Evolutionary conservation across 2,329 filamentous ascomycete species (phyloP), one percentile per base, ranked within the genome.

Genomic region (Triangularia setosa): DNA sequence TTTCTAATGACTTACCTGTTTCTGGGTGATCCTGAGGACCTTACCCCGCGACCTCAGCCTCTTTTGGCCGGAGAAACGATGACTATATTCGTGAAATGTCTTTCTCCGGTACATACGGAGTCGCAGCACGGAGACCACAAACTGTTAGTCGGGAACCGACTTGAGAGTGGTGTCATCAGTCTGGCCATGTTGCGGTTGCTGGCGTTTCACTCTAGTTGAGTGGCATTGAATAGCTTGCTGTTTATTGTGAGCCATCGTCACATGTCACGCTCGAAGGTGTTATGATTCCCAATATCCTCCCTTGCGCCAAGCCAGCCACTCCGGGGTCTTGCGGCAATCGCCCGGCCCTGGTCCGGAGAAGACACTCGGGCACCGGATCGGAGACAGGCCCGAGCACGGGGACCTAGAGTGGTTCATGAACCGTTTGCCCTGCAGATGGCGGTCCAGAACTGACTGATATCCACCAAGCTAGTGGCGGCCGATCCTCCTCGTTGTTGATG

Each of bases 141-240:
- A 27, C 52, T 25, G 52, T 28, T 60, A 25, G 40, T 57, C 48
- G 24, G 25, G 23, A 62, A 52, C 9, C 35, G 54, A 48, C 44
- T 53, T 12, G 21, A 24, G 6, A 28, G 25, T 55, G 52, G 30
- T 60, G 30, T 65, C 58, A 62, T 59, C 44, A 58, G 58, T 60
- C 66, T 60, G 60, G 44, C 65, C 56, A 65, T 57, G 56, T 59
- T 30, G 18, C 33, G 48, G 25, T 52, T 63, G 60, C 61, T 60
- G 61, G 58, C 53, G 65, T 70, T 70, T 69, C 65, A 69, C 48
- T 44, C 61, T 63, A 59, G 64, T 66, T 65, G 65, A 67, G 64
- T 44, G 56, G 61, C 52, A 40, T 54, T 54, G 35, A 2, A 60
- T 57, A 30, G 27, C 8, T 14, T 33, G 23, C 56, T 35, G 60